These are phyloP conservation scores for Exophiala aquamarina DNA, from an alignment of 2,329 filamentous ascomycete species.

Conservation along the genomic window DNA sequence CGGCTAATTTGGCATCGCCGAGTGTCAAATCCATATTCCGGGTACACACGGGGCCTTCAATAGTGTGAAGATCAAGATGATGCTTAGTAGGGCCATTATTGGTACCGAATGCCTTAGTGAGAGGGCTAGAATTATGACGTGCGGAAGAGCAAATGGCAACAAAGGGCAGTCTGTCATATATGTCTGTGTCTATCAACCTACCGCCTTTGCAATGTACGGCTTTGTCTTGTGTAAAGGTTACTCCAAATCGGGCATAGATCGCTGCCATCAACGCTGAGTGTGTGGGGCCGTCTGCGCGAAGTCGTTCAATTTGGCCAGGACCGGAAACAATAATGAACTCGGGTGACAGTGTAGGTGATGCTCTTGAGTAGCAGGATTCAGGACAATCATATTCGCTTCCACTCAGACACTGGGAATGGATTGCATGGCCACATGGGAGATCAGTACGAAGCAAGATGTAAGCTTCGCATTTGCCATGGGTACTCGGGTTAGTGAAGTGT, in stretches of 20 bases:
- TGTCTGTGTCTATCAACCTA: neutral
- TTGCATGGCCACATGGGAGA: constrained; percentile 7
- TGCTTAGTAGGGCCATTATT: neutral
- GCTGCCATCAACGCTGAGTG: constrained; percentile 6
- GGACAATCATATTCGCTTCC: constrained; percentile 6
- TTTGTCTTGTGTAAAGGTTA: constrained; percentile 6
- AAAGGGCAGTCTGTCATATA: constrained; percentile 3
- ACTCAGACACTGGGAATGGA: constrained; percentile 7
- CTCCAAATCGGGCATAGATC: constrained; percentile 3
- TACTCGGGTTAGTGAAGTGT: neutral
- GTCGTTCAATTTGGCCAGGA: constrained; percentile 2
- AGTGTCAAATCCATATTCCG: constrained; percentile 7
- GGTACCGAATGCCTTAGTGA: neutral
- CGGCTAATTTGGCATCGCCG: constrained; percentile 1
- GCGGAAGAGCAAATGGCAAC: constrained; percentile 5
- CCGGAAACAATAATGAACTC: constrained; percentile 5
- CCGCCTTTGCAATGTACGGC: constrained; percentile 7
- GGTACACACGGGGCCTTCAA: constrained; percentile 12
- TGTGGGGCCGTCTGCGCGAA: neutral
- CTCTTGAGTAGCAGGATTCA: constrained; percentile 2
- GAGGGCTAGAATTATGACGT: neutral
- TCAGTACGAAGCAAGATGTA: constrained; percentile 5
- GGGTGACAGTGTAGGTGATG: neutral
- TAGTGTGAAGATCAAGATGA: constrained; percentile 14
- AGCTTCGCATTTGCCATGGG: neutral